phyloP scores from a whole-genome alignment of 768 basidiomycete species.

The Trametes cingulata region DNA sequence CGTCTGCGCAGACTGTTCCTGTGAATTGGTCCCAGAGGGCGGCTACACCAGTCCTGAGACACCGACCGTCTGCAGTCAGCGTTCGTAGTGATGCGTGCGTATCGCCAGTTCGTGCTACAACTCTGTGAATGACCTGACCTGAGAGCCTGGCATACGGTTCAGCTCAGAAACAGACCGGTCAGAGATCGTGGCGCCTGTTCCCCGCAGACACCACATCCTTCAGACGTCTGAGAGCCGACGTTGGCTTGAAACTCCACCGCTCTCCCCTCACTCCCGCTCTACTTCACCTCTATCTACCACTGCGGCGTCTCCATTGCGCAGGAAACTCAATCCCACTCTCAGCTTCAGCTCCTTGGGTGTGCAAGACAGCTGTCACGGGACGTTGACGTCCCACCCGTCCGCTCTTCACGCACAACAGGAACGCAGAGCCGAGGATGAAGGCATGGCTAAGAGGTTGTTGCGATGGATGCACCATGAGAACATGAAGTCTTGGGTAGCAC shows the following conservation, averaged over 20 bases:
- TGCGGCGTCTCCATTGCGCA: constrained; percentile 29
- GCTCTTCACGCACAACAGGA: constrained; percentile 5
- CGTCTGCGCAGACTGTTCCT: constrained; percentile 13
- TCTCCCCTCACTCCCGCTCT: constrained; percentile 49
- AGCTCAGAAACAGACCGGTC: constrained; percentile 37
- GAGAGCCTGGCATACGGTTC: not conserved
- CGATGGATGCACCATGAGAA: constrained; percentile 78
- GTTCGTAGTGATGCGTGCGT: constrained; percentile 27
- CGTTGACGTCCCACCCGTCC: constrained; percentile 1
- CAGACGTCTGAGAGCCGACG: constrained; percentile 59
- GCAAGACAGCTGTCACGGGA: constrained; percentile 34
- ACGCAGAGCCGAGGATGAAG: constrained; percentile 27
- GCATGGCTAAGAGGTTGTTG: constrained; percentile 62
- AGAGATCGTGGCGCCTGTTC: constrained; percentile 63
- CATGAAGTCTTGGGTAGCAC: constrained; percentile 60
- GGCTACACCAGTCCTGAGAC: constrained; percentile 21
- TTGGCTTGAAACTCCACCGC: constrained; percentile 55
- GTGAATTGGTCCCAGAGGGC: constrained; percentile 16
- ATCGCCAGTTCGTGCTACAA: not conserved
- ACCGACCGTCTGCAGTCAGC: constrained; percentile 21
- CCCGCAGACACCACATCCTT: constrained; percentile 59
- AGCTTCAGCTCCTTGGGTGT: constrained; percentile 50
- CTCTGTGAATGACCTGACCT: not conserved
- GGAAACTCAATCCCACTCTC: constrained; percentile 23
- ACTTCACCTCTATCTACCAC: constrained; percentile 45